These are phyloP conservation scores for Taxillus chinensis DNA, from an alignment of 164 flowering plant genomes.

Conservation along the genomic window DNA sequence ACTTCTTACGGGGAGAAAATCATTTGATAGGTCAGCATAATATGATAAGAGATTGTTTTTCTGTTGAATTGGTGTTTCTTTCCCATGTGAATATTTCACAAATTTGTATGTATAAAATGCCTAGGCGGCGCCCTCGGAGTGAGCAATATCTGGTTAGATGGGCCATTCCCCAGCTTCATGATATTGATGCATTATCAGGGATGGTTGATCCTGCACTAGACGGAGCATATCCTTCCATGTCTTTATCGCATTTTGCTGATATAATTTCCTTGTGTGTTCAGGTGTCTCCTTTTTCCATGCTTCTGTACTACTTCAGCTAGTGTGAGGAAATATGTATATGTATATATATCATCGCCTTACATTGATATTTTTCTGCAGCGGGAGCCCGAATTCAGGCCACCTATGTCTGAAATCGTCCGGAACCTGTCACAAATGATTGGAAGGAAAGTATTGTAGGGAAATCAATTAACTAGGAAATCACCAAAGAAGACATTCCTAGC, in stretches of 20 bases:
- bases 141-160: conserved; percentile 58
- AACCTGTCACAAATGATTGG: conserved; percentile 36
- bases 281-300: conserved; percentile 21
- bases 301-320: not conserved
- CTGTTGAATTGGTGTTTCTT: too few relatives aligned
- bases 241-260: conserved; percentile 70
- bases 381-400: conserved; percentile 74
- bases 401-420: conserved; percentile 61
- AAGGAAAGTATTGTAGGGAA: too few relatives aligned
- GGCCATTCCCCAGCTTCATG: conserved; percentile 66
- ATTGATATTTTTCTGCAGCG: conserved; percentile 23
- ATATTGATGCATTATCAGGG: conserved; percentile 54
- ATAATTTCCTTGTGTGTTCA: conserved; percentile 56
- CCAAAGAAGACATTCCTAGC: too few relatives aligned
- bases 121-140: conserved; percentile 44
- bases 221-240: conserved; percentile 46
- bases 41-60: not conserved
- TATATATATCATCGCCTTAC: not conserved
- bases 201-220: conserved; percentile 64
- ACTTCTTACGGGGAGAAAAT: conserved; percentile 63
- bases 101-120: not conserved
- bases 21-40: conserved; percentile 47
- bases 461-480: too few relatives aligned
- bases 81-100: not conserved
- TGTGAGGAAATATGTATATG: too few relatives aligned